Evolutionary conservation across 2,329 filamentous ascomycete species (phyloP).

Genomic region (Pseudopyricularia javanii): DNA sequence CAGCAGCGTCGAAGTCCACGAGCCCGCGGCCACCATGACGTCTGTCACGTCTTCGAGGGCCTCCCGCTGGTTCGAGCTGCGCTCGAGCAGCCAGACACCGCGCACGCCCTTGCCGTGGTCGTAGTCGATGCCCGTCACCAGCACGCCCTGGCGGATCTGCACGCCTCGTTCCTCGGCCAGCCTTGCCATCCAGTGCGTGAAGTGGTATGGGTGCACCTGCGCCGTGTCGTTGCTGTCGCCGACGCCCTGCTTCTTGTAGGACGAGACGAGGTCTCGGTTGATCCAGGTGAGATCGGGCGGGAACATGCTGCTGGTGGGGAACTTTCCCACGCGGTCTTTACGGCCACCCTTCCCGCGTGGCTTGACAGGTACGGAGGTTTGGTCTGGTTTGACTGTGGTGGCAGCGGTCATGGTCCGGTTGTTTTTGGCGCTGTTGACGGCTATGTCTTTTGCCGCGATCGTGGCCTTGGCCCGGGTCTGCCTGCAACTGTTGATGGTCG

Average conservation of each 20-base stretch:
- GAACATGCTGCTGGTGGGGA: background rate
- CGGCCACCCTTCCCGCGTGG: background rate
- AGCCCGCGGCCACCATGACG: slow-evolving; percentile 42
- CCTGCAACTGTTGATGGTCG: too few species aligned
- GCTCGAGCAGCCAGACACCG: slow-evolving; percentile 48
- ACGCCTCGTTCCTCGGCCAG: slow-evolving; percentile 60
- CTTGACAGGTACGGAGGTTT: background rate
- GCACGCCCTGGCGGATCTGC: slow-evolving; percentile 52
- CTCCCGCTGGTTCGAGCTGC: slow-evolving; percentile 21
- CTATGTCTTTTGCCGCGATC: too few species aligned
- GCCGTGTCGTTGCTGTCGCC: slow-evolving; percentile 63
- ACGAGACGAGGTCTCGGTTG: slow-evolving; percentile 51
- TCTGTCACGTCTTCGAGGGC: slow-evolving; percentile 35
- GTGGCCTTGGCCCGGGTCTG: too few species aligned
- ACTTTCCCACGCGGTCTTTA: background rate
- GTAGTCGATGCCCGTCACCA: slow-evolving; percentile 51
- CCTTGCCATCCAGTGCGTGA: slow-evolving; percentile 73
- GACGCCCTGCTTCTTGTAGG: slow-evolving; percentile 71
- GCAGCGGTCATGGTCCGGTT: background rate
- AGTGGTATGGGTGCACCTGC: slow-evolving; percentile 86
- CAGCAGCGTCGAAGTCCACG: slow-evolving; percentile 50
- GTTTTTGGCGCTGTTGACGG: too few species aligned
- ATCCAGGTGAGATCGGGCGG: slow-evolving; percentile 82
- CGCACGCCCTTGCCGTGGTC: slow-evolving; percentile 22
- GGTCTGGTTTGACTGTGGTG: background rate